phyloP scores from a whole-genome alignment of 768 basidiomycete species.

The Nidularia pulvinata region DNA sequence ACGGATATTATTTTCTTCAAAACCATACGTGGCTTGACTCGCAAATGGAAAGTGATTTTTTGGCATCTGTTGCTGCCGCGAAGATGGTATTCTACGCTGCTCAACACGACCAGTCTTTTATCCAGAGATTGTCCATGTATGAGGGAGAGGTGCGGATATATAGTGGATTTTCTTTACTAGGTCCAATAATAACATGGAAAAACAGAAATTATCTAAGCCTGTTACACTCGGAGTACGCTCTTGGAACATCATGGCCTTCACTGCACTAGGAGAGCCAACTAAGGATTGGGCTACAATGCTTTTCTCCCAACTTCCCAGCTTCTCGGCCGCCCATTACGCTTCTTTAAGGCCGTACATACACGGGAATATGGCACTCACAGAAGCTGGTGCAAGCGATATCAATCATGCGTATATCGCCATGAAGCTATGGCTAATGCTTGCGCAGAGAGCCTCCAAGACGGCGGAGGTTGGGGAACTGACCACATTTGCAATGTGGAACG shows the following conservation, averaged over 20 bases:
- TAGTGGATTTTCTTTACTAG: background rate
- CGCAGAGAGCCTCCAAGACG: slow-evolving; percentile 29
- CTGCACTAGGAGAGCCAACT: slow-evolving; percentile 42
- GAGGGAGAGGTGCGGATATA: background rate
- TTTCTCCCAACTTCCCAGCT: slow-evolving; percentile 48
- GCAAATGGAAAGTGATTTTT: slow-evolving; percentile 50
- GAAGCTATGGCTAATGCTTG: slow-evolving; percentile 71
- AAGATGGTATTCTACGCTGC: slow-evolving; percentile 52
- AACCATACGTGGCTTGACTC: slow-evolving; percentile 44
- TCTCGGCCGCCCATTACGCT: slow-evolving; percentile 43
- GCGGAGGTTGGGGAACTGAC: slow-evolving; percentile 24
- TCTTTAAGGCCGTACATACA: slow-evolving; percentile 40
- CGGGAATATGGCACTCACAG: slow-evolving; percentile 30
- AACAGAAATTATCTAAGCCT: slow-evolving; percentile 29
- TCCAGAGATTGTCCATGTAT: slow-evolving; percentile 25
- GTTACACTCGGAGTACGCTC: slow-evolving; percentile 43
- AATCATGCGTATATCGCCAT: slow-evolving; percentile 70
- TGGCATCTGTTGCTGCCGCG: slow-evolving; percentile 47
- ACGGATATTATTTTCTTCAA: slow-evolving; percentile 54
- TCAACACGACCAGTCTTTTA: slow-evolving; percentile 36
- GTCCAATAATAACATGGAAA: too few relatives aligned
- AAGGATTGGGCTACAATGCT: slow-evolving; percentile 36
- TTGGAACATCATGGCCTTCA: slow-evolving; percentile 67
- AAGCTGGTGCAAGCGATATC: slow-evolving; percentile 53
- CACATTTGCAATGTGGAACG: slow-evolving; percentile 63